Evolutionary conservation across 805 yeast genomes (phyloP), one percentile per base, ranked within the genome.

Genomic region (Zygoascus bituminiphila): DNA sequence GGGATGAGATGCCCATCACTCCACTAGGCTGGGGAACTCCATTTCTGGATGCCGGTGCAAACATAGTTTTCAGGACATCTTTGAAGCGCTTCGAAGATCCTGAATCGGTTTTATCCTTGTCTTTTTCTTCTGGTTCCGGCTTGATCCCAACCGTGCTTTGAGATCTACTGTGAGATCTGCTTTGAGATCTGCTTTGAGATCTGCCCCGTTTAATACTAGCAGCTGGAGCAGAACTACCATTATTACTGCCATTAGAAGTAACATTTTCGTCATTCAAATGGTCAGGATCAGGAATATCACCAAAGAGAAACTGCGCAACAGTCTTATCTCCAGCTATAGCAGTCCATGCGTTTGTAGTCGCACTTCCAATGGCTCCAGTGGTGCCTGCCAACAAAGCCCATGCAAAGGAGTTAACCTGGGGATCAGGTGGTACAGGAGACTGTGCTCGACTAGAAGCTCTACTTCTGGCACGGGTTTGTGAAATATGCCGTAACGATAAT

Each of bases 51-150:
- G 21, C 5, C 19, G 23, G 42, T 23, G 19, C 23, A 23, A 51
- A 42, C 26, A 51, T 6, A 12, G 45, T 44, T 37, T 51, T 51
- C 47, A 54, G 44, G 9, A 53, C 51, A 38, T 51, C 53, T 23
- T 48, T 44, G 43, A 54, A 42, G 14, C 53, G 47, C 31, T 42
- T 46, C 36, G 48, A 50, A 12, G 52, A 29, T 24, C 35, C 42
- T 6, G 52, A 17, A 25, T 51, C 49, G 7, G 33, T 12, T 12
- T 46, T n/a, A n/a, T n/a, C n/a, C n/a, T n/a, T n/a, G n/a, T n/a
- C n/a, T n/a, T n/a, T n/a, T n/a, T n/a, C n/a, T n/a, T n/a, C n/a
- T n/a, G n/a, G n/a, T 6, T 29, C 33, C n/a, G 15, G 15, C 7
- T 4, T 29, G 15, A 15, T 12, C n/a, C 33, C 9, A 4, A 15